Evolutionary conservation across 75 land plant species (phyloP).

Genomic region (Adiantum capillusveneris): DNA sequence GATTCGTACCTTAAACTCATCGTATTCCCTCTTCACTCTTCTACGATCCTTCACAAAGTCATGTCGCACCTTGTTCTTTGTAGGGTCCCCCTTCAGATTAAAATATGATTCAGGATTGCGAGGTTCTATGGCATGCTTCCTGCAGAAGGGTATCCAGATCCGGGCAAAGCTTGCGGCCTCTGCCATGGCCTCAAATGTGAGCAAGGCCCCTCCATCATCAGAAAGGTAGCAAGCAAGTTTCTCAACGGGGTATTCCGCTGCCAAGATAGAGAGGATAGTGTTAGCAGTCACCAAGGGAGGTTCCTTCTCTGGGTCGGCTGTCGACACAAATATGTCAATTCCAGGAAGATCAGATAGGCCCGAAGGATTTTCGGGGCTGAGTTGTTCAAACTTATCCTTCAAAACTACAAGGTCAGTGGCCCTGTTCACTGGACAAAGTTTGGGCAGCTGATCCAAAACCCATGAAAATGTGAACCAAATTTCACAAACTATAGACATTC

Average conservation of each 20-base stretch:
- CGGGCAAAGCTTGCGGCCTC: slow-evolving; percentile 67
- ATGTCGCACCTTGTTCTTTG: slow-evolving; percentile 36
- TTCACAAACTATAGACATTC: slow-evolving; percentile 70
- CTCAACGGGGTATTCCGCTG: slow-evolving; percentile 89
- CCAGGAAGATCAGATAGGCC: slow-evolving; percentile 84
- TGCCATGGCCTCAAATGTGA: slow-evolving; percentile 79
- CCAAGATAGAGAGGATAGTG: slow-evolving; percentile 73
- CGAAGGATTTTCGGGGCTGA: slow-evolving; percentile 39
- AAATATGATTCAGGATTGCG: slow-evolving; percentile 64
- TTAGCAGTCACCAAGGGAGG: slow-evolving; percentile 90
- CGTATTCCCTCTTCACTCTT: slow-evolving; percentile 54
- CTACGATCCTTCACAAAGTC: slow-evolving; percentile 70
- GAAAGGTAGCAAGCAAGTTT: slow-evolving; percentile 90
- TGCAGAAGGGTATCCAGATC: slow-evolving; percentile 67
- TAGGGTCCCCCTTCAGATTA: slow-evolving; percentile 42
- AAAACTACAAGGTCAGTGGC: slow-evolving; percentile 68
- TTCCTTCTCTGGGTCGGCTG: slow-evolving; percentile 91
- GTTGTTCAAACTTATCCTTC: slow-evolving; percentile 72
- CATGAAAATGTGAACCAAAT: slow-evolving; percentile 91
- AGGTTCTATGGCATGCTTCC: slow-evolving; percentile 53
- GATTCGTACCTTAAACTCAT: slow-evolving; percentile 60
- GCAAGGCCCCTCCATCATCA: slow-evolving; percentile 79
- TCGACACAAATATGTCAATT: slow-evolving; percentile 67
- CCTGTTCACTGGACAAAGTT: slow-evolving; percentile 71
- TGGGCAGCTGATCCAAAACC: slow-evolving; percentile 86